These are phyloP conservation scores for Thermochaetoides dissita DNA, from an alignment of 2,329 filamentous ascomycete species.

Conservation along the genomic window DNA sequence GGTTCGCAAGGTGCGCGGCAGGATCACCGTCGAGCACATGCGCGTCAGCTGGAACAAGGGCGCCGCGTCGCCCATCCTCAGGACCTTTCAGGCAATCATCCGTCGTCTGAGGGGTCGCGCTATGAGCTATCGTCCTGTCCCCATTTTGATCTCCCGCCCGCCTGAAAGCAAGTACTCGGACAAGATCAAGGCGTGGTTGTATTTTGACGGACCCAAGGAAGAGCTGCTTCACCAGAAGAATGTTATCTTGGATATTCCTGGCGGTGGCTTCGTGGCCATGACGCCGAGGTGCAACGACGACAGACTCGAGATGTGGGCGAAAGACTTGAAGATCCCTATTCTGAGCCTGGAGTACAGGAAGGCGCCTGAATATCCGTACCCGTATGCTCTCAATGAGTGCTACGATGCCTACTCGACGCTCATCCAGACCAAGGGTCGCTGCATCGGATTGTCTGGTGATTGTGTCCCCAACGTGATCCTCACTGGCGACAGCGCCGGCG, in stretches of 20 bases:
- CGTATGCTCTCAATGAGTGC: slow-evolving; percentile 74
- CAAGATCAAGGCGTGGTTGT: slow-evolving; percentile 75
- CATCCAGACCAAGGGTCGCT: slow-evolving; percentile 56
- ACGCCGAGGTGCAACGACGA: slow-evolving; percentile 88
- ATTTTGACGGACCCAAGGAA: slow-evolving; percentile 77
- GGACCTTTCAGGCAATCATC: slow-evolving; percentile 50
- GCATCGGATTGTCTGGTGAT: slow-evolving; percentile 58
- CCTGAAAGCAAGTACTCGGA: slow-evolving; percentile 68
- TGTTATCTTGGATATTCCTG: slow-evolving; percentile 77
- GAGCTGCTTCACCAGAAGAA: slow-evolving; percentile 63
- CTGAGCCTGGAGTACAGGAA: slow-evolving; percentile 85
- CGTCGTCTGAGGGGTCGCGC: slow-evolving; percentile 54
- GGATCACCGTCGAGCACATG: slow-evolving; percentile 79
- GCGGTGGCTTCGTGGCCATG: slow-evolving; percentile 95
- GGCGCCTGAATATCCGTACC: slow-evolving; percentile 72
- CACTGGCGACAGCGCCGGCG: slow-evolving; percentile 69
- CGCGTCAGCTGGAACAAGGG: slow-evolving; percentile 93
- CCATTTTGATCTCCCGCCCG: slow-evolving; percentile 73
- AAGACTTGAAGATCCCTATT: slow-evolving; percentile 74
- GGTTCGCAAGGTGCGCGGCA: slow-evolving; percentile 75
- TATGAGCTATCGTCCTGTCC: slow-evolving; percentile 66
- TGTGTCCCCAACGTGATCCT: slow-evolving; percentile 54
- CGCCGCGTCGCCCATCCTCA: slow-evolving; percentile 65
- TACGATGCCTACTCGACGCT: slow-evolving; percentile 73
- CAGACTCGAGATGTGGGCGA: slow-evolving; percentile 84